Percentiles rank a stretch among this genome's conserved stretches.
Conservation (phyloP, 768 basidiomycete species). For the Naematelia encephala region DNA sequence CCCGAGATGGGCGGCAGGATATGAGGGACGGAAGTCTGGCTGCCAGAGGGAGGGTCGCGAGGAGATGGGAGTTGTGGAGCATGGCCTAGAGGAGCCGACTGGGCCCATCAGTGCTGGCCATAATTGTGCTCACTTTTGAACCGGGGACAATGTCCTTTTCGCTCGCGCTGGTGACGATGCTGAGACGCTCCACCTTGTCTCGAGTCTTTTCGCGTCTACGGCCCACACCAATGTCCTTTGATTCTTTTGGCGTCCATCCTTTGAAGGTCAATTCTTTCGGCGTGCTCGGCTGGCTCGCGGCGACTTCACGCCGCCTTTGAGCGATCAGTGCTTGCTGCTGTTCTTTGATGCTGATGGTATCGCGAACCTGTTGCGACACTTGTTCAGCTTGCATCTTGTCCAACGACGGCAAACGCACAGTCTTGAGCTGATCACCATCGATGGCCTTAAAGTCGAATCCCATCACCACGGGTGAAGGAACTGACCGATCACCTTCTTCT, state of each 20-base stretch:
- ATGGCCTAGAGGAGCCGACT: conserved; percentile 43
- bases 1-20: conserved; percentile 19
- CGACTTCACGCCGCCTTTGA: conserved; percentile 32
- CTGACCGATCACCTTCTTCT: conserved; percentile 20
- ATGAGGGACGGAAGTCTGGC: conserved; percentile 31
- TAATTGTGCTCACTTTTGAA: conserved; percentile 32
- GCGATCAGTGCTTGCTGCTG: conserved; percentile 47
- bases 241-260: conserved; percentile 43
- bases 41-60: conserved; percentile 28
- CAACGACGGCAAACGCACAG: conserved; percentile 17
- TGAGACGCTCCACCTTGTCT: conserved; percentile 43
- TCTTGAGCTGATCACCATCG: conserved; percentile 41
- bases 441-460: conserved; percentile 44
- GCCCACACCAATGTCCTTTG: conserved; percentile 18
- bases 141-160: conserved; percentile 35
- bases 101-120: not conserved
- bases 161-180: conserved; percentile 29
- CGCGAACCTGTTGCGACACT: conserved; percentile 31
- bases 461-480: conserved; percentile 45
- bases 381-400: conserved; percentile 9
- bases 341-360: conserved; percentile 43
- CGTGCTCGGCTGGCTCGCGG: conserved; percentile 28
- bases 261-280: conserved; percentile 46
- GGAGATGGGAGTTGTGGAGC: conserved; percentile 31
- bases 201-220: conserved; percentile 39